Conservation (phyloP, 73 alveolate species). For the Durusdinium trenchii region DNA sequence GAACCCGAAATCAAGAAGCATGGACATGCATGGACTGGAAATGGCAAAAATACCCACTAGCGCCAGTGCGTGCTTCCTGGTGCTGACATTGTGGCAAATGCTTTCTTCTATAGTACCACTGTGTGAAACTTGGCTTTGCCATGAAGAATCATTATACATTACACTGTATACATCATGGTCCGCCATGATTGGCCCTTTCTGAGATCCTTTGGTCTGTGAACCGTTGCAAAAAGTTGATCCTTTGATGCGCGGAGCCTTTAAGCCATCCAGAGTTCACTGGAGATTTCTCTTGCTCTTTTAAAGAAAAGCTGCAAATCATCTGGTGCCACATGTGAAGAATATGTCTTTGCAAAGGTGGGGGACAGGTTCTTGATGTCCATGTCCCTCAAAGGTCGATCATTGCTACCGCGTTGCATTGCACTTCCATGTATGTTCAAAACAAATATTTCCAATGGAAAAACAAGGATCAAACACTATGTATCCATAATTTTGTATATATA, state of each 20-base stretch:
- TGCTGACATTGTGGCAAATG: no score
- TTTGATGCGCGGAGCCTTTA: neutral
- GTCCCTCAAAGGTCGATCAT: slow-evolving; percentile 3
- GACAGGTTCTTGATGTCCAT: slow-evolving; percentile 59
- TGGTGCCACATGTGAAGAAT: slow-evolving; percentile 44
- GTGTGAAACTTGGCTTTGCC: no score
- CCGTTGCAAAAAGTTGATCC: neutral
- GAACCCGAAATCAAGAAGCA: no score
- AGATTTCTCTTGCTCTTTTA: neutral
- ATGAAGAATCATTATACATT: no score
- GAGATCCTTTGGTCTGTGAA: neutral
- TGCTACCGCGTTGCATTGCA: no score
- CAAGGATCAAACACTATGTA: neutral
- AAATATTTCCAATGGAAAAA: no score
- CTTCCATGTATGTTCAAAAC: neutral
- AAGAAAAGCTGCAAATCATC: neutral
- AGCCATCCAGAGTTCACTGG: neutral
- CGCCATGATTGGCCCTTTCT: no score
- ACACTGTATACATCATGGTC: no score
- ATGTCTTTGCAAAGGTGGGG: neutral
- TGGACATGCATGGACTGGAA: no score
- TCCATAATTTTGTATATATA: neutral
- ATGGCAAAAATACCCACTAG: no score
- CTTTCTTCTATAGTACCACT: no score
- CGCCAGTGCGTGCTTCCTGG: no score